Evolutionary conservation across 139 green algal genomes (phyloP).

Genomic region (Chlamydomonas urium): DNA sequence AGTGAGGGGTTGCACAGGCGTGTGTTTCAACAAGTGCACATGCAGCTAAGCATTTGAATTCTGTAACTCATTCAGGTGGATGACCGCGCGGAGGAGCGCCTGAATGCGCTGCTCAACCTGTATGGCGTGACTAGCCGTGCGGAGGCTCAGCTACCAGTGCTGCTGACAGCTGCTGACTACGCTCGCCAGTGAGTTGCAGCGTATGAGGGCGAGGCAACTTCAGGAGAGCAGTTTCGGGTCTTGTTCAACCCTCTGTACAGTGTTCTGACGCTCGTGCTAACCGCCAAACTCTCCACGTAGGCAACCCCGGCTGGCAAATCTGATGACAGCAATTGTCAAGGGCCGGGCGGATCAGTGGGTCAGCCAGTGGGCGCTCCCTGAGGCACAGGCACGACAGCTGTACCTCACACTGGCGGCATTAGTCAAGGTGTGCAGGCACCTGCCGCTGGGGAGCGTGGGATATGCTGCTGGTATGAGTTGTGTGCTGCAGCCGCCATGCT

Average conservation of each 20-base stretch:
- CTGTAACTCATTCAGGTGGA: slow-evolving; percentile 36
- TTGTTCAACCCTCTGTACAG: neutral
- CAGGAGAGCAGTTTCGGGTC: no score
- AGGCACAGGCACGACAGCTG: slow-evolving; percentile 31
- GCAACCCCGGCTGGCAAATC: slow-evolving; percentile 4
- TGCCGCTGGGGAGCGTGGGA: no score
- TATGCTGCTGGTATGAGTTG: no score
- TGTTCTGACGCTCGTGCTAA: neutral
- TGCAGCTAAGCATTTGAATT: no score
- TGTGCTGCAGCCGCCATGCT: no score
- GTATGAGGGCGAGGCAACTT: no score
- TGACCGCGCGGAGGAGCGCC: slow-evolving; percentile 33
- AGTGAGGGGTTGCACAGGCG: neutral
- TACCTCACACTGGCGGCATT: slow-evolving; percentile 39
- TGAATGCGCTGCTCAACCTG: slow-evolving; percentile 32
- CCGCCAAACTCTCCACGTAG: neutral
- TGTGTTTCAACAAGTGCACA: neutral
- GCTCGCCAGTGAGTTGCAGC: slow-evolving; percentile 15
- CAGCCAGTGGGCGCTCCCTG: slow-evolving; percentile 31
- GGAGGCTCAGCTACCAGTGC: slow-evolving; percentile 22
- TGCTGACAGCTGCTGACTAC: slow-evolving; percentile 28
- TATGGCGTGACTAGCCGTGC: slow-evolving; percentile 16
- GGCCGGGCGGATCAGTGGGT: slow-evolving; percentile 45
- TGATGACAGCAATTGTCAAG: slow-evolving; percentile 17
- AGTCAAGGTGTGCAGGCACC: slow-evolving; percentile 51